Evolutionary conservation across 2,329 filamentous ascomycete species (phyloP).

Genomic region (Blastomyces emzantsi): DNA sequence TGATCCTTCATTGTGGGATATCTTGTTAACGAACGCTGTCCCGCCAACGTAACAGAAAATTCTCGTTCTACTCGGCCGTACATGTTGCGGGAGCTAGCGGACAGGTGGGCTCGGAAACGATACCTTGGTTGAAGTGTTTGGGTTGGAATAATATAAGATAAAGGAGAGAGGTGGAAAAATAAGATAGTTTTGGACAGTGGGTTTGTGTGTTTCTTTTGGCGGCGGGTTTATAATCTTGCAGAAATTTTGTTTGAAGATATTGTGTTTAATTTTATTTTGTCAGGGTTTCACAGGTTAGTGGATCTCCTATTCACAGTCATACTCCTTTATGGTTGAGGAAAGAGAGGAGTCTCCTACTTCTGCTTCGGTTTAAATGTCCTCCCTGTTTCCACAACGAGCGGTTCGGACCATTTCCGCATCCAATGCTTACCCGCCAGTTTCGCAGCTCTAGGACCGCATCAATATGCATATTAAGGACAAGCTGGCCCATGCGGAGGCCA

Average conservation of each 20-base stretch:
- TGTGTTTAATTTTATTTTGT: not conserved
- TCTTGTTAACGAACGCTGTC: not conserved
- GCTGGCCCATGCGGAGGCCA: constrained; percentile 69
- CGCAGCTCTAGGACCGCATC: constrained; percentile 18
- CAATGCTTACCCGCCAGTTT: constrained; percentile 7
- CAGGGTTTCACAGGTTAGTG: not conserved
- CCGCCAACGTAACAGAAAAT: not conserved
- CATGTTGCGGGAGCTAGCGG: constrained; percentile 48
- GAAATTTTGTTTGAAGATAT: not conserved
- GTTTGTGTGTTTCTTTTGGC: not conserved
- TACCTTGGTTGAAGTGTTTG: constrained; percentile 34
- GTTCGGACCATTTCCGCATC: not conserved
- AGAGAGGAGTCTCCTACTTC: not conserved
- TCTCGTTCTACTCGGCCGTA: constrained; percentile 24
- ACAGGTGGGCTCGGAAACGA: constrained; percentile 40
- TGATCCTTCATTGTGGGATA: not conserved
- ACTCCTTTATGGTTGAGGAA: not conserved
- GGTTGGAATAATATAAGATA: constrained; percentile 3
- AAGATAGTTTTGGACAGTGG: constrained; percentile 15
- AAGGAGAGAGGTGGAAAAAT: constrained; percentile 17
- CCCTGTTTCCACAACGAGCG: not conserved
- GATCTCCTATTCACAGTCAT: not conserved
- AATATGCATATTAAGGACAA: constrained; percentile 95
- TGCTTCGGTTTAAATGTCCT: not conserved
- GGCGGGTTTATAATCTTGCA: not conserved